Percentiles rank a stretch among this genome's conserved stretches.
Evolutionary conservation across 2,329 filamentous ascomycete genomes (phyloP).

Genomic region (Diplocarpon mali): DNA sequence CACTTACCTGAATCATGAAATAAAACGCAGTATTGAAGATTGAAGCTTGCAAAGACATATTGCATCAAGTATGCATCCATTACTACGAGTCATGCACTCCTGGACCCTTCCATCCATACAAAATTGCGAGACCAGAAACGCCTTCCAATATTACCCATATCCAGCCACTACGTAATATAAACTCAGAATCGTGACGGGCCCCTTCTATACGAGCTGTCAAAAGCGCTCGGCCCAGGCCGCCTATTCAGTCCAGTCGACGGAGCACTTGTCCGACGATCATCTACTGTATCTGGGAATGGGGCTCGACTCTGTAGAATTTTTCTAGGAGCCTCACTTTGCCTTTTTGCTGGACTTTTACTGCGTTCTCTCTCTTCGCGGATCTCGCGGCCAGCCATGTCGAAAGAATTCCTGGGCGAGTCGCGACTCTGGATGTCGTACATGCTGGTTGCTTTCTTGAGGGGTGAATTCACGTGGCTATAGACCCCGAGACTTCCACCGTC

Average conservation of each 20-base stretch:
- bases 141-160: constrained; percentile 1
- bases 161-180: not conserved
- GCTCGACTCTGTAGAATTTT: constrained; percentile 1
- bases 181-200: constrained; percentile 21
- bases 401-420: constrained; percentile 44
- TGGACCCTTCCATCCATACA: not conserved
- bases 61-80: constrained; percentile 6
- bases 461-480: constrained; percentile 69
- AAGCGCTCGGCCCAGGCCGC: constrained; percentile 10
- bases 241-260: constrained; percentile 11
- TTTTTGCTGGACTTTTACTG: constrained; percentile 22
- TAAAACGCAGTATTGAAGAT: not conserved
- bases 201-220: constrained; percentile 20
- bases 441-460: constrained; percentile 65
- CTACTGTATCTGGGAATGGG: constrained; percentile 10
- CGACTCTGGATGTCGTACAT: constrained; percentile 44
- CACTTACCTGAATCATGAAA: not conserved
- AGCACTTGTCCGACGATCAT: constrained; percentile 18
- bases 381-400: constrained; percentile 43
- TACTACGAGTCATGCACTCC: constrained; percentile 3
- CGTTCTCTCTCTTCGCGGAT: constrained; percentile 22
- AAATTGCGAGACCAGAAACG: not conserved
- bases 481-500: constrained; percentile 74
- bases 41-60: not conserved
- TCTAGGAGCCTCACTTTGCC: constrained; percentile 14